Evolutionary conservation across 2,329 filamentous ascomycete genomes (phyloP), one percentile per base, ranked within the genome.

Genomic region (Verticillium dahliae): DNA sequence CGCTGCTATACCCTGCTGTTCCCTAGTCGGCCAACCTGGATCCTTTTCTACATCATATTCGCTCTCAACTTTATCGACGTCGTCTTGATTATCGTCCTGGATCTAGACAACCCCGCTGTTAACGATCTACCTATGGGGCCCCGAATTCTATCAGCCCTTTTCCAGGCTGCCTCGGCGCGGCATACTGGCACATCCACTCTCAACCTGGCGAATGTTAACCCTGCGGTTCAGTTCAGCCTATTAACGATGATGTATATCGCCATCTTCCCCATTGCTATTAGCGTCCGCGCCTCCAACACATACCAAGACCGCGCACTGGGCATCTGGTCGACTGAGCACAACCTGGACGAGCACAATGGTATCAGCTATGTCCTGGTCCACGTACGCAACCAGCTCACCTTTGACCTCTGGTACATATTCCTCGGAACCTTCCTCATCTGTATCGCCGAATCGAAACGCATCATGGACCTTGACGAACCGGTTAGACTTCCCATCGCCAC

Each of bases 171-270:
- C 64, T 85, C 67, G 73, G 78, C 64, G 70, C 81, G 62, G 65
- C 84, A 69, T 74, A 76, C 71, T 70, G 83, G 63, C 73, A 84
- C 67, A 72, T 78, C 76, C 73, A 83, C 73, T 67, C 85, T 85
- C 37, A 69, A 75, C 22, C 76, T 85, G 11, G 70, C 80, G 3
- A 70, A 69, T 1, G 74, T 86, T 2, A 82, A 80, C 41, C 81
- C 85, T 5, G 80, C 77, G 2, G 78, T 86, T 0, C 85, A 85
- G 62, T 78, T 87, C 39, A 79, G 84, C 38, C 82, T 86, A 62
- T 74, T 87, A 0, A 78, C 85, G 55, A 87, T 88, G 85, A 88
- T 88, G 85, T 88, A 87, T 70, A 86, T 88, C 56, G 81, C 81
- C 5, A 80, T 83, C 4, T 86, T 85, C 62, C 85, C 85, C 0